Evolutionary conservation across 345 rosid genomes (phyloP).

Genomic region (Rubroshorea leprosula): DNA sequence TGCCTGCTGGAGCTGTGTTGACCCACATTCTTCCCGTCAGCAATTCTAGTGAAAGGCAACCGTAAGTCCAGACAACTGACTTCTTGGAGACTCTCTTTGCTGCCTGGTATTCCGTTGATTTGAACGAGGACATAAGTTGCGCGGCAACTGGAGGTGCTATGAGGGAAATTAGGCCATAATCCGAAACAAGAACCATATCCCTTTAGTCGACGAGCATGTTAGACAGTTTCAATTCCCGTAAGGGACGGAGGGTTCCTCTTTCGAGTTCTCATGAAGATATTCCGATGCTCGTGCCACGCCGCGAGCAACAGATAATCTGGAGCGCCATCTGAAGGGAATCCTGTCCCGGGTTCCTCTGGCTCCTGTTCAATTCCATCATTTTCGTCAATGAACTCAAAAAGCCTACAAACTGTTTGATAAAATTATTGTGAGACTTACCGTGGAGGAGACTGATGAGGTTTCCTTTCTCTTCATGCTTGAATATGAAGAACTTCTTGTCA

Average conservation of each 20-base stretch:
- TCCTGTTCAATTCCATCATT: slow-evolving; percentile 19
- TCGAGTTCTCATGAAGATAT: slow-evolving; percentile 37
- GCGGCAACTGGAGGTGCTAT: slow-evolving; percentile 38
- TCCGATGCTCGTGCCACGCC: slow-evolving; percentile 44
- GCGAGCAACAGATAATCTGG: slow-evolving; percentile 40
- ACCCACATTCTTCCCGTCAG: slow-evolving; percentile 35
- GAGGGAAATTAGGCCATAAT: slow-evolving; percentile 38
- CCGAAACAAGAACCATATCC: slow-evolving; percentile 36
- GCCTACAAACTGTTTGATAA: background rate
- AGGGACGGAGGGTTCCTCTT: slow-evolving; percentile 15
- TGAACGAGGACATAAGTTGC: slow-evolving; percentile 33
- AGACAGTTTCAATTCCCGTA: slow-evolving; percentile 58
- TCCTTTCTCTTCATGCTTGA: slow-evolving; percentile 39
- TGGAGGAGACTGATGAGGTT: slow-evolving; percentile 48
- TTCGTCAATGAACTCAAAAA: background rate
- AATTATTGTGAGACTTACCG: slow-evolving; percentile 24
- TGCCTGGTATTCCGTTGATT: slow-evolving; percentile 42
- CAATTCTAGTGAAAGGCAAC: slow-evolving; percentile 43
- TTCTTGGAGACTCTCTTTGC: slow-evolving; percentile 28
- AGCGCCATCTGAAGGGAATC: slow-evolving; percentile 41
- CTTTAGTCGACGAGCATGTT: slow-evolving; percentile 45
- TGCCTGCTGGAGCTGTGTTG: slow-evolving; percentile 41
- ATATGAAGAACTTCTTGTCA: slow-evolving; percentile 55
- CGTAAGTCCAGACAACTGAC: slow-evolving; percentile 56
- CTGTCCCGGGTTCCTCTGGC: slow-evolving; percentile 30